phyloP scores from a whole-genome alignment of 2,329 filamentous ascomycete species.

The Ceratocystis papillata region DNA sequence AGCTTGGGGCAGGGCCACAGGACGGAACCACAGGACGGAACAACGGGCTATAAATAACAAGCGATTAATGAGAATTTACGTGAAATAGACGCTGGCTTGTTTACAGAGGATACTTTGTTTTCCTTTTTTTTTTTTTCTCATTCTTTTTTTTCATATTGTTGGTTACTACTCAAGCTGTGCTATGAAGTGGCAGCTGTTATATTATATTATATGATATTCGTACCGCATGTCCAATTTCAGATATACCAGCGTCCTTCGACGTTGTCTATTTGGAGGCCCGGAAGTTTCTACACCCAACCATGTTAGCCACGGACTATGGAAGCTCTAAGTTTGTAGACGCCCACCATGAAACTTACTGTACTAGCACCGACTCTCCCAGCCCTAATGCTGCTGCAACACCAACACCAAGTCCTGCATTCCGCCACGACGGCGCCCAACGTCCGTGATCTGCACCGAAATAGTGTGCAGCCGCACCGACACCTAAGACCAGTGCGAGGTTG shows the following conservation, averaged over 20 bases:
- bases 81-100: neutral
- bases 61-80: no score
- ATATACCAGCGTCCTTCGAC: no score
- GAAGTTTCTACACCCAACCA: slow-evolving; percentile 7
- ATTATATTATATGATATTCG: neutral
- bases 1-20: neutral
- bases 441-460: slow-evolving; percentile 19
- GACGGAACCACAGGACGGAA: slow-evolving; percentile 1
- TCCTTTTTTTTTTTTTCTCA: no score
- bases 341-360: slow-evolving; percentile 18
- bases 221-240: neutral
- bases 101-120: neutral
- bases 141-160: no score
- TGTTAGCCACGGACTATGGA: neutral
- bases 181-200: neutral
- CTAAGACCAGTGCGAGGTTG: slow-evolving; percentile 40
- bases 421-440: slow-evolving; percentile 16
- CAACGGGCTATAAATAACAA: neutral
- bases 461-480: slow-evolving; percentile 35
- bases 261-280: neutral
- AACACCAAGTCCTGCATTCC: slow-evolving; percentile 15
- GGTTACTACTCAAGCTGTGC: no score
- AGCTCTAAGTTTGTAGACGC: neutral
- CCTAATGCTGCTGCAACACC: slow-evolving; percentile 16
- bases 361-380: slow-evolving; percentile 17